phyloP scores from a whole-genome alignment of 306 rosid species.

The Prunus campanulata region DNA sequence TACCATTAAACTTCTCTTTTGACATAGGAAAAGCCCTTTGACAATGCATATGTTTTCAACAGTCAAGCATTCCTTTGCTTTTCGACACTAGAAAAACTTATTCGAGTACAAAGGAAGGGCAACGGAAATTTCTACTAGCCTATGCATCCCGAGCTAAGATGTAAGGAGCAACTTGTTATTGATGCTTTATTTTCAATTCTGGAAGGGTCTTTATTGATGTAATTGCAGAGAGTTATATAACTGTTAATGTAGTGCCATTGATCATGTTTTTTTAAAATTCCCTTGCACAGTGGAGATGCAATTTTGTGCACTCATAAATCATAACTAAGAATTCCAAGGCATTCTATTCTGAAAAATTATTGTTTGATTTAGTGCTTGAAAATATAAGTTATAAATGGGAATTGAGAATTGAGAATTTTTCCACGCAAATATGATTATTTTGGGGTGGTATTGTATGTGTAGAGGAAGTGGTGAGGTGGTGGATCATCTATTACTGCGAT shows the following conservation, averaged over 20 bases:
- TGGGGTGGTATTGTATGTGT: no score
- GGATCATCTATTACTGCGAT: not conserved
- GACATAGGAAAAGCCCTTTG: conserved; percentile 41
- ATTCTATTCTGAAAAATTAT: not conserved
- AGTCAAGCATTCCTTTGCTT: conserved; percentile 67
- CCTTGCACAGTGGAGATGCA: conserved; percentile 12
- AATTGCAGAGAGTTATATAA: not conserved
- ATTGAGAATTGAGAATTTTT: no score
- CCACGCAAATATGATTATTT: no score
- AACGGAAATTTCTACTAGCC: conserved; percentile 82
- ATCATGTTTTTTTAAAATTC: not conserved
- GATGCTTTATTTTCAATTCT: conserved; percentile 11
- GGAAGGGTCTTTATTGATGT: not conserved
- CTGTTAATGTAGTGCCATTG: conserved; percentile 7
- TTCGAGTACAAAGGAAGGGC: conserved; percentile 50
- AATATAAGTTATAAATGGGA: not conserved
- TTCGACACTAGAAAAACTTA: conserved; percentile 61
- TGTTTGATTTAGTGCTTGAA: not conserved
- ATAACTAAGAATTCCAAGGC: not conserved
- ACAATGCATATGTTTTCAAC: conserved; percentile 79
- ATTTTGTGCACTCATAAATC: not conserved
- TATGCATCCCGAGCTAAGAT: conserved; percentile 75
- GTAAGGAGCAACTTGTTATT: conserved; percentile 36
- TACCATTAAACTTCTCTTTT: not conserved
- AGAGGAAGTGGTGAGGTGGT: no score